These are phyloP conservation scores for Lunasporangiospora selenospora DNA, from an alignment of 192 early-diverging fungal genomes.

Conservation along the genomic window DNA sequence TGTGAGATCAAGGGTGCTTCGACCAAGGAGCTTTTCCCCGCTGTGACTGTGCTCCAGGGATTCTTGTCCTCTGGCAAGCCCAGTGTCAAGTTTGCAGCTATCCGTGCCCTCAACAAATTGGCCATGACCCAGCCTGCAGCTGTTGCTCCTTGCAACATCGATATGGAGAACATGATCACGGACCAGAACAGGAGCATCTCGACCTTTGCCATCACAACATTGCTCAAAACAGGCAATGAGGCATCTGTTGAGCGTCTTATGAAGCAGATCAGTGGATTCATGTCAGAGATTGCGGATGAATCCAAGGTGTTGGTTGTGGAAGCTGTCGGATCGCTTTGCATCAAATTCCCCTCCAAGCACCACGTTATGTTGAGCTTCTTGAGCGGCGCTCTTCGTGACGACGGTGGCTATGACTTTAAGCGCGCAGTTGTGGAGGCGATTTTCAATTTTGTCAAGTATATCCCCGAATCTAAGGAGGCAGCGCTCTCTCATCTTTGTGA, in stretches of 20 bases:
- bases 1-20: slow-evolving; percentile 89
- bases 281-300: slow-evolving; percentile 98
- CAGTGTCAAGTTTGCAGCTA: slow-evolving; percentile 94
- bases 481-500: slow-evolving; percentile 97
- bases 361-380: slow-evolving; percentile 92
- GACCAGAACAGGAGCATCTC: slow-evolving; percentile 97
- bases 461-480: slow-evolving; percentile 94
- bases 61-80: slow-evolving; percentile 94
- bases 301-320: slow-evolving; percentile 99
- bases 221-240: slow-evolving; percentile 99
- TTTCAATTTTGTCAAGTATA: slow-evolving; percentile 92
- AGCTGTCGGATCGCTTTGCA: slow-evolving; percentile 93
- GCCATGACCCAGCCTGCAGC: slow-evolving; percentile 90
- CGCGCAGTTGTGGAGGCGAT: slow-evolving; percentile 97
- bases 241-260: slow-evolving; percentile 97
- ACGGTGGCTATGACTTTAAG: slow-evolving; percentile 98
- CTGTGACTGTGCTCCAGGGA: slow-evolving; percentile 92
- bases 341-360: slow-evolving; percentile 98
- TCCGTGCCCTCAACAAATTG: slow-evolving; percentile 94
- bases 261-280: slow-evolving; percentile 99
- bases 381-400: slow-evolving; percentile 91
- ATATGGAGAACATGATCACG: slow-evolving; percentile 98
- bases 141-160: slow-evolving; percentile 95
- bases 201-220: slow-evolving; percentile 98
- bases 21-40: slow-evolving; percentile 86